phyloP scores from a whole-genome alignment of 2,329 filamentous ascomycete species.

The Pseudogymnoascus sp. region DNA sequence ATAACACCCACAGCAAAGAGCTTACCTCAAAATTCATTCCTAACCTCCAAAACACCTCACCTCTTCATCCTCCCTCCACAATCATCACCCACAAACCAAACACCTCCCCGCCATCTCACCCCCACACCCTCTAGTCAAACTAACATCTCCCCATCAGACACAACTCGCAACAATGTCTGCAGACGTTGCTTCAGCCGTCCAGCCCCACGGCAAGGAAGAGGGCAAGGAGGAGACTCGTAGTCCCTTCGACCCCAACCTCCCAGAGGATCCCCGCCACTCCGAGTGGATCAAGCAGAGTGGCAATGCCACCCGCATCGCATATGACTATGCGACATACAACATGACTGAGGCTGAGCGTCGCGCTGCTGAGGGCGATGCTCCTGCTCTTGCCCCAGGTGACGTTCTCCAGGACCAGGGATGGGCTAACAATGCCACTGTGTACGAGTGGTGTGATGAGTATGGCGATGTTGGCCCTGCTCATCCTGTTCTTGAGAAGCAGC shows the following conservation, averaged over 20 bases:
- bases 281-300: slow-evolving; percentile 1
- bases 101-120: background rate
- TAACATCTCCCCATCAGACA: background rate
- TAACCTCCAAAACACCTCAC: no score
- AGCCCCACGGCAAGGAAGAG: background rate
- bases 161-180: background rate
- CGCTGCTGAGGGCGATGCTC: slow-evolving; percentile 13
- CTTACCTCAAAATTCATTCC: background rate
- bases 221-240: background rate
- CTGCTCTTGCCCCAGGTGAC: slow-evolving; percentile 11
- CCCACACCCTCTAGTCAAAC: background rate
- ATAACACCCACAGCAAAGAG: background rate
- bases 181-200: background rate
- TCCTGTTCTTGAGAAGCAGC: slow-evolving; percentile 60
- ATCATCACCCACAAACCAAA: background rate
- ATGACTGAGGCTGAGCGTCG: slow-evolving; percentile 16
- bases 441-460: slow-evolving; percentile 77
- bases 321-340: slow-evolving; percentile 26
- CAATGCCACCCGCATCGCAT: slow-evolving; percentile 13
- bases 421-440: slow-evolving; percentile 38
- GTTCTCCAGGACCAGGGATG: slow-evolving; percentile 17
- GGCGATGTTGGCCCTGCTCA: slow-evolving; percentile 75
- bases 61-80: background rate
- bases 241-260: slow-evolving; percentile 4
- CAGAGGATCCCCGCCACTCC: background rate